Evolutionary conservation across 768 basidiomycete species (phyloP).

Genomic region (Zangia roseola): DNA sequence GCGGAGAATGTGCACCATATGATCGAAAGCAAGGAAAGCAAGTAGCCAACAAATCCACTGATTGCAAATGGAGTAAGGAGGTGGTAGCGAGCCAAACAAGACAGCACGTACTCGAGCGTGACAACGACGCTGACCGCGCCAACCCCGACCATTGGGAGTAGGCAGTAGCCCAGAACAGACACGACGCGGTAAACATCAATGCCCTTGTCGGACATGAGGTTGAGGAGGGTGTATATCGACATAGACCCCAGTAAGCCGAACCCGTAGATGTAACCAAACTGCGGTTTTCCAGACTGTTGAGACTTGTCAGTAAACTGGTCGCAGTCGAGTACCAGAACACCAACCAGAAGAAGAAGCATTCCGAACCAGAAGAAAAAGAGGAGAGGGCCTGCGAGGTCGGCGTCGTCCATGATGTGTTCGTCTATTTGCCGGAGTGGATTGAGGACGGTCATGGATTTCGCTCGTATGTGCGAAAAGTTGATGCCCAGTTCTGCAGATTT

Average conservation of each 20-base stretch:
- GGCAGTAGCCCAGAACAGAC: constrained; percentile 94
- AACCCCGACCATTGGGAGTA: constrained; percentile 95
- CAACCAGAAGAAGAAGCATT: constrained; percentile 84
- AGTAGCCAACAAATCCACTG: constrained; percentile 83
- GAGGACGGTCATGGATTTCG: constrained; percentile 92
- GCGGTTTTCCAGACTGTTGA: constrained; percentile 90
- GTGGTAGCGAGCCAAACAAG: neutral
- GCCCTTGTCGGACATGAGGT: constrained; percentile 92
- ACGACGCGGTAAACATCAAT: constrained; percentile 96
- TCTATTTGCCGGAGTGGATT: constrained; percentile 86
- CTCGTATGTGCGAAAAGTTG: constrained; percentile 94
- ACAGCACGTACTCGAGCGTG: constrained; percentile 74
- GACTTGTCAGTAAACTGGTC: constrained; percentile 1
- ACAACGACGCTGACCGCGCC: constrained; percentile 85
- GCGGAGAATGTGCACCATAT: constrained; percentile 98
- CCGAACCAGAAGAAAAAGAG: constrained; percentile 96
- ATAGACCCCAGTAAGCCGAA: constrained; percentile 92
- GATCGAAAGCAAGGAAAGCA: constrained; percentile 79
- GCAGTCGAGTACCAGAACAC: constrained; percentile 31
- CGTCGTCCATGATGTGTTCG: constrained; percentile 97
- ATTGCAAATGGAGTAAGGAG: constrained; percentile 3
- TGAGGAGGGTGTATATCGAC: constrained; percentile 91
- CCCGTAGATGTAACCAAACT: constrained; percentile 98
- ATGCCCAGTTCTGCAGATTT: constrained; percentile 81
- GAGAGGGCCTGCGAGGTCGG: constrained; percentile 94